Evolutionary conservation across 2,329 filamentous ascomycete genomes (phyloP).

Genomic region (Esteya vermicola): DNA sequence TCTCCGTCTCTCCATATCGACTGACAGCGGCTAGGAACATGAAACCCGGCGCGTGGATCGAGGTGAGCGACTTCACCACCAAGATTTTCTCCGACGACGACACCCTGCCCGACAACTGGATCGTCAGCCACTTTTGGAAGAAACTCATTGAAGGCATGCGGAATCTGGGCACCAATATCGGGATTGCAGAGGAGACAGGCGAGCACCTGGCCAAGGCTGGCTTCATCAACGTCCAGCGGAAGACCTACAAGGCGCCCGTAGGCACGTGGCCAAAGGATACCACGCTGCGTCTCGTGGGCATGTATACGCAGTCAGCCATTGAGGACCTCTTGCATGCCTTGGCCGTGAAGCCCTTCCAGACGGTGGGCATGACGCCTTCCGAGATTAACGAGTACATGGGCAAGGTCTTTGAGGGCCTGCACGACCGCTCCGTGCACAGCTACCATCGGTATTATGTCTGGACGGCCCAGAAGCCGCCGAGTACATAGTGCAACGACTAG

Average conservation of each 20-base stretch:
- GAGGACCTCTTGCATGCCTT: conserved; percentile 15
- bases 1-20: no score
- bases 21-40: conserved; percentile 26
- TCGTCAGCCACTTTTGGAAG: conserved; percentile 17
- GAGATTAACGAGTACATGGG: conserved; percentile 36
- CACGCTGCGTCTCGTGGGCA: conserved; percentile 23
- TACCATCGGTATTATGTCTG: conserved; percentile 8
- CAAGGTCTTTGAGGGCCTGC: conserved; percentile 19
- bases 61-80: conserved; percentile 30
- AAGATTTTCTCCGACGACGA: conserved; percentile 25
- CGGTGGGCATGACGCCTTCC: conserved; percentile 11
- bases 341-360: conserved; percentile 9
- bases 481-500: conserved; percentile 9
- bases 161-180: conserved; percentile 21
- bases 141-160: conserved; percentile 13
- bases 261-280: conserved; percentile 28
- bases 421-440: conserved; percentile 13
- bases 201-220: conserved; percentile 21
- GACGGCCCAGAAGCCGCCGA: conserved; percentile 9
- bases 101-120: conserved; percentile 25
- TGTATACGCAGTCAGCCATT: conserved; percentile 13
- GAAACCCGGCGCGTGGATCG: conserved; percentile 31
- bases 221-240: conserved; percentile 23
- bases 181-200: conserved; percentile 17
- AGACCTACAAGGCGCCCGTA: conserved; percentile 27